Base-by-base conservation (phyloP, 805 yeast genomes). In the Myxozyma sirexii region DNA sequence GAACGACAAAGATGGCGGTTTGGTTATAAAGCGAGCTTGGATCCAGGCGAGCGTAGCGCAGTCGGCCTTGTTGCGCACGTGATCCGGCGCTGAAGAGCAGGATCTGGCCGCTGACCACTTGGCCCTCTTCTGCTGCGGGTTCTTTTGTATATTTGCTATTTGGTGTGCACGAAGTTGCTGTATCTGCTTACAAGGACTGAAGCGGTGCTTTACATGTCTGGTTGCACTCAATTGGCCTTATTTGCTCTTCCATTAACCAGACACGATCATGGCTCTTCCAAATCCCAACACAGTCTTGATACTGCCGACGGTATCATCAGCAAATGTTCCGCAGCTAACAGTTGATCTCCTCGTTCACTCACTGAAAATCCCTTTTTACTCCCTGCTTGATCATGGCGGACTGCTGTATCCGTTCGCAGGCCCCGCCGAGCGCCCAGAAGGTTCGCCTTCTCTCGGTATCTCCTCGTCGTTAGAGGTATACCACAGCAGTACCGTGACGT, bases 281-380 rank as follows among this genome's bases (percentile, higher is more conserved):
- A 19, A 54, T 29, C 19, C 24, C n/a, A 42, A 46, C 33, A 62
- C 65, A 10, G 68, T 73, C 55, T 68, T 77, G 24, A 70, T 93
- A 0, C 43, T 94, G 1, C 98, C 98, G 0, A 74, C 91, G 0
- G 87, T 94, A 0, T 84, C 97, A 2, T 81, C 89, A 4, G 98
- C 96, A 6, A 94, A 93, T 68, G 87, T 91, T 2, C 96, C 98
- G 0, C 99, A 94, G 71, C 75, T 93, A 50, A 74, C 92, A 0
- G 72, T 82, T 4, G 98, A 92, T 72, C 76, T 92, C 31, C 74
- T 93, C 26, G 76, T 91, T 8, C 87, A 86, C 67, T 82, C 85
- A n/a, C 74, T 81, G 24, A 78, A 77, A 3, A 81, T 86, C 59
- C 63, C 72, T 57, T 81, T 80, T 39, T 77, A 86, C 2, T 84